phyloP scores from a whole-genome alignment of 345 rosid genomes.

The Syzygium aromaticum region DNA sequence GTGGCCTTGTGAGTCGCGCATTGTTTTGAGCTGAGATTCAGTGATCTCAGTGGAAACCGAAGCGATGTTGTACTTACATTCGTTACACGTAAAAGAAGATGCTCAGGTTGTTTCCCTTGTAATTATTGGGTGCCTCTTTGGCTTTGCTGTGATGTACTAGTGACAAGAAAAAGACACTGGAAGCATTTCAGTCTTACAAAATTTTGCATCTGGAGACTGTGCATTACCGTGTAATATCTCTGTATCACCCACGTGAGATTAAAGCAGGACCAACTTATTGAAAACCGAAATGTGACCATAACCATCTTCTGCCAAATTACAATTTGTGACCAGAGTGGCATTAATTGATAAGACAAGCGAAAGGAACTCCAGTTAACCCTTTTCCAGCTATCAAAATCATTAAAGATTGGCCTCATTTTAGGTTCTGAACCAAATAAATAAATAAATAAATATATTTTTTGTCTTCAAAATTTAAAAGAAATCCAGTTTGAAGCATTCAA shows the following conservation, averaged over 20 bases:
- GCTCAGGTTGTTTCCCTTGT: neutral
- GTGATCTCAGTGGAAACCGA: neutral
- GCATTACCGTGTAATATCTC: neutral
- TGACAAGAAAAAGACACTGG: neutral
- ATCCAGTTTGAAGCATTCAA: neutral
- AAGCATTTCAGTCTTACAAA: neutral
- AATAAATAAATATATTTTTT: neutral
- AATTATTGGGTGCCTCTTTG: neutral
- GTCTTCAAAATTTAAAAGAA: neutral
- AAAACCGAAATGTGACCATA: neutral
- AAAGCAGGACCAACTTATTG: neutral
- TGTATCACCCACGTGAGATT: neutral
- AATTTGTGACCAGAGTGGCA: neutral
- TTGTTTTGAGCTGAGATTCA: neutral
- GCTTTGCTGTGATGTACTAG: neutral
- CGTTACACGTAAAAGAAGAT: neutral
- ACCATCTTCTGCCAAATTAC: neutral
- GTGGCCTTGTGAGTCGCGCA: conserved; percentile 7
- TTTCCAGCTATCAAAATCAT: neutral
- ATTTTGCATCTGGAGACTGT: neutral
- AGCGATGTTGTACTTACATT: neutral
- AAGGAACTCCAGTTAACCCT: neutral
- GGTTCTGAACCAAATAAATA: neutral
- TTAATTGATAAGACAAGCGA: neutral
- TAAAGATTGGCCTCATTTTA: neutral